A percentile compares a stretch with the other conserved stretches of the same genome.
Evolutionary conservation across 768 basidiomycete genomes (phyloP).

Genomic region (Steccherinum ochraceum): DNA sequence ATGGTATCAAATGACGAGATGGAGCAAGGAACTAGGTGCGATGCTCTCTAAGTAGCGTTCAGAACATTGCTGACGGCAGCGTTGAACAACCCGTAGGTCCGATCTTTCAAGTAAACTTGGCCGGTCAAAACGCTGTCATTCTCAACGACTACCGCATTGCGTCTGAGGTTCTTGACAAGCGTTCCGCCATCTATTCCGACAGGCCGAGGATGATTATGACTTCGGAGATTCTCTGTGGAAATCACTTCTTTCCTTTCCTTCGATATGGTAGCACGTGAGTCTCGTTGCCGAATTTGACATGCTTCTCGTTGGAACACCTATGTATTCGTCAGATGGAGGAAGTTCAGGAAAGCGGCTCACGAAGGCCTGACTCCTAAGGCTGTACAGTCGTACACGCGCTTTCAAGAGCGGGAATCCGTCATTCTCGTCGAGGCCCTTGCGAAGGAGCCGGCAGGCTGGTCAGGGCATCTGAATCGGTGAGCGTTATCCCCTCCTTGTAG

Average conservation of each 20-base stretch:
- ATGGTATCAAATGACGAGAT: slow-evolving; percentile 35
- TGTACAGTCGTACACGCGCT: slow-evolving; percentile 16
- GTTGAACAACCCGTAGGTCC: neutral
- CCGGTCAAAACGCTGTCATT: slow-evolving; percentile 16
- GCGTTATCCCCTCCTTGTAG: neutral
- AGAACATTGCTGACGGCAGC: neutral
- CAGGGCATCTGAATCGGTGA: slow-evolving; percentile 23
- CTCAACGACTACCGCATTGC: slow-evolving; percentile 26
- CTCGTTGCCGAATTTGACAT: neutral
- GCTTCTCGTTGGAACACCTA: neutral
- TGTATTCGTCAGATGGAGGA: slow-evolving; percentile 24
- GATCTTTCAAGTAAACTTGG: slow-evolving; percentile 1
- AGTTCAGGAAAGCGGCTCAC: slow-evolving; percentile 29
- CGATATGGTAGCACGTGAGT: slow-evolving; percentile 18
- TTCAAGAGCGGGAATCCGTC: slow-evolving; percentile 26
- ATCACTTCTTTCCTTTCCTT: slow-evolving; percentile 21
- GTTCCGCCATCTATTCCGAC: slow-evolving; percentile 20
- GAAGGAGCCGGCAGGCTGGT: slow-evolving; percentile 22
- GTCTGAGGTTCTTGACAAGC: slow-evolving; percentile 32
- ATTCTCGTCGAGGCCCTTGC: slow-evolving; percentile 25
- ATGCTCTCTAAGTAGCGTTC: neutral
- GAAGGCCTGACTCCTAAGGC: slow-evolving; percentile 25
- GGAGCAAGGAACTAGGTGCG: neutral
- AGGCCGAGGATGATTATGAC: slow-evolving; percentile 24
- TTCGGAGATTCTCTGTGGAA: slow-evolving; percentile 25